Conservation (phyloP, 2,329 filamentous ascomycete species). For the Penicillium sp. region DNA sequence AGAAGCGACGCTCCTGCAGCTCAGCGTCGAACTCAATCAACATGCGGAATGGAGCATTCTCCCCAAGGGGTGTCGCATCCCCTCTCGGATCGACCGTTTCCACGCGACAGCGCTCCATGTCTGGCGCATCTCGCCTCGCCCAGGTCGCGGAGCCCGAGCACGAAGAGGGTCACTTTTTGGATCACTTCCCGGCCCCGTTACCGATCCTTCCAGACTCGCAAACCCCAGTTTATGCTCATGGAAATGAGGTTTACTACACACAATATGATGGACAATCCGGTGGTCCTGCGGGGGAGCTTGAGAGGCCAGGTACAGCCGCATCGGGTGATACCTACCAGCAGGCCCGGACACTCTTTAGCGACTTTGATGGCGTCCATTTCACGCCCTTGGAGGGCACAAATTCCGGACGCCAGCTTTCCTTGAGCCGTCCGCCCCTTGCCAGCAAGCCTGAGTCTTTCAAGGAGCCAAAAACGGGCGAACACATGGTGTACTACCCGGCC, state of each 20-base stretch:
- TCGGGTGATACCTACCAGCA: slow-evolving; percentile 50
- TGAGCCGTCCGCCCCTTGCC: slow-evolving; percentile 42
- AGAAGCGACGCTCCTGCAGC: slow-evolving; percentile 42
- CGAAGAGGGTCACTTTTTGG: slow-evolving; percentile 26
- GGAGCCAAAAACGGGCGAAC: slow-evolving; percentile 59
- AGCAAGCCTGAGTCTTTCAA: slow-evolving; percentile 38
- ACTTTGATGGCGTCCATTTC: slow-evolving; percentile 53
- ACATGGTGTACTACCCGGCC: slow-evolving; percentile 94
- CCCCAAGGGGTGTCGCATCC: slow-evolving; percentile 39
- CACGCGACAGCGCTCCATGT: slow-evolving; percentile 37
- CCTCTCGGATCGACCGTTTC: slow-evolving; percentile 45
- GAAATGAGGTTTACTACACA: slow-evolving; percentile 14
- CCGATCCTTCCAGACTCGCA: slow-evolving; percentile 12
- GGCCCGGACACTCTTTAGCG: slow-evolving; percentile 44
- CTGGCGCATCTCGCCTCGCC: slow-evolving; percentile 37
- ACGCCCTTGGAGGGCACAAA: slow-evolving; percentile 24
- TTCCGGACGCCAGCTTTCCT: slow-evolving; percentile 34
- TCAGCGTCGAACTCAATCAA: slow-evolving; percentile 45
- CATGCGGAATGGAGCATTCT: slow-evolving; percentile 42
- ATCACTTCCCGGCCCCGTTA: slow-evolving; percentile 10
- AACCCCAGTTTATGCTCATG: slow-evolving; percentile 12
- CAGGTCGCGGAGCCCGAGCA: slow-evolving; percentile 42
- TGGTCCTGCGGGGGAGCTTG: slow-evolving; percentile 16
- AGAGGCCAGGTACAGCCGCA: slow-evolving; percentile 40
- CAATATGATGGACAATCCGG: slow-evolving; percentile 15